phyloP scores from a whole-genome alignment of 345 rosid species.

The Triadica sebifera region DNA sequence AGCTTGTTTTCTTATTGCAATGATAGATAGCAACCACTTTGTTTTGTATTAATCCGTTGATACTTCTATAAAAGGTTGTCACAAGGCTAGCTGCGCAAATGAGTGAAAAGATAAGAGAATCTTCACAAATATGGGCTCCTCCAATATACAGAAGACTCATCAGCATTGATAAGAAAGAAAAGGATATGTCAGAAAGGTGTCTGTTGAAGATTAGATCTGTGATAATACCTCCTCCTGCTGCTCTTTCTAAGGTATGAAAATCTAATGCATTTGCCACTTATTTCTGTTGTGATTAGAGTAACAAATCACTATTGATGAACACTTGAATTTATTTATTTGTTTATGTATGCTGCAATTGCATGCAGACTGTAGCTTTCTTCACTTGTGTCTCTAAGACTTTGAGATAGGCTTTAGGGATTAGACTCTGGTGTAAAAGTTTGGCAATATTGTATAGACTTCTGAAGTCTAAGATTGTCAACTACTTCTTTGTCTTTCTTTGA shows the following conservation, averaged over 20 bases:
- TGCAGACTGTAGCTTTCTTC: neutral
- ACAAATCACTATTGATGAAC: neutral
- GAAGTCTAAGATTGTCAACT: neutral
- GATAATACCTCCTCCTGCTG: conserved; percentile 43
- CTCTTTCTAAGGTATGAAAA: conserved; percentile 44
- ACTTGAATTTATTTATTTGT: neutral
- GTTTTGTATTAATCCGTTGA: conserved; percentile 2
- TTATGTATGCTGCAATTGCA: neutral
- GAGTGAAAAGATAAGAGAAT: conserved; percentile 45
- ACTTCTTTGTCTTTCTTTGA: conserved; percentile 20
- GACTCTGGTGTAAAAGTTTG: neutral
- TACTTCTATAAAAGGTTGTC: conserved; percentile 40
- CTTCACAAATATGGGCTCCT: conserved; percentile 53
- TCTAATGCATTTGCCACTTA: neutral
- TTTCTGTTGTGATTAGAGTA: neutral
- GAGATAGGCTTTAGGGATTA: neutral
- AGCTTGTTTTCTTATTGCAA: neutral
- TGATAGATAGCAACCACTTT: neutral
- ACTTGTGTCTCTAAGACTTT: neutral
- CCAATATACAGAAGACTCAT: conserved; percentile 54
- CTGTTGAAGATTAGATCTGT: conserved; percentile 40
- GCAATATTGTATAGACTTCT: neutral
- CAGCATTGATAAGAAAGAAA: conserved; percentile 52
- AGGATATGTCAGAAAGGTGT: conserved; percentile 52
- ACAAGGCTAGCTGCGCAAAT: conserved; percentile 41